Conservation (phyloP, 2,329 filamentous ascomycete genomes). For the Pestalotiopsis sp. region DNA sequence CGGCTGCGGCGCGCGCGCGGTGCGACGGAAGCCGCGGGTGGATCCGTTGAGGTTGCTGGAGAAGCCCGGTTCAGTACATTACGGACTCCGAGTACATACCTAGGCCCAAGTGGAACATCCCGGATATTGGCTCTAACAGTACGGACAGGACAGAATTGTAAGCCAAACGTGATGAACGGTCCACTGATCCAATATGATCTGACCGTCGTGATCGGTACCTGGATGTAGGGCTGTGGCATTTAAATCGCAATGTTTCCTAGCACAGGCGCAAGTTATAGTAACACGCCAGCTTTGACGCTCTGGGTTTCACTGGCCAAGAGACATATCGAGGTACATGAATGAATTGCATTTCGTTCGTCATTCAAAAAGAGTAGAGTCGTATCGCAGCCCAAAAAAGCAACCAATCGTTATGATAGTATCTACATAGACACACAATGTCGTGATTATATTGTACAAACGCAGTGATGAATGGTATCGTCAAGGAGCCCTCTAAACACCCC, state of each 20-base stretch:
- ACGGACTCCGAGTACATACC: not conserved
- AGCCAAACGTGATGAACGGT: not conserved
- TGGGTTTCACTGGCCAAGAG: not conserved
- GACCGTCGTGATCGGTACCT: not conserved
- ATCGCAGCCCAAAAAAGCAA: conserved; percentile 6
- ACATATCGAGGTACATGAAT: not conserved
- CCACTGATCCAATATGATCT: not conserved
- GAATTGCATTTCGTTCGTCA: not conserved
- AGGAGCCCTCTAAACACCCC: conserved; percentile 29
- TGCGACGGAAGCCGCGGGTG: not conserved
- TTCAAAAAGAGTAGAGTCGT: not conserved
- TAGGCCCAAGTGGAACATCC: not conserved
- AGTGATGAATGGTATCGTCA: conserved; percentile 34
- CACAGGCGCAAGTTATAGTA: not conserved
- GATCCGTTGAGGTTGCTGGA: not conserved
- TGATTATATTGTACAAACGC: conserved; percentile 29
- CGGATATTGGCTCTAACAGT: not conserved
- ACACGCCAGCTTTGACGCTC: not conserved
- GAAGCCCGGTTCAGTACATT: not conserved
- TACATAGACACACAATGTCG: conserved; percentile 12
- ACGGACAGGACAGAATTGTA: not conserved
- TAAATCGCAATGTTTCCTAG: not conserved
- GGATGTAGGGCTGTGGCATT: not conserved
- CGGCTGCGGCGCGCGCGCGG: not conserved
- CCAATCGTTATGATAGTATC: conserved; percentile 4